Evolutionary conservation across 1,139 yeast species (phyloP).

Genomic region (Suhomyces guaymorum): DNA sequence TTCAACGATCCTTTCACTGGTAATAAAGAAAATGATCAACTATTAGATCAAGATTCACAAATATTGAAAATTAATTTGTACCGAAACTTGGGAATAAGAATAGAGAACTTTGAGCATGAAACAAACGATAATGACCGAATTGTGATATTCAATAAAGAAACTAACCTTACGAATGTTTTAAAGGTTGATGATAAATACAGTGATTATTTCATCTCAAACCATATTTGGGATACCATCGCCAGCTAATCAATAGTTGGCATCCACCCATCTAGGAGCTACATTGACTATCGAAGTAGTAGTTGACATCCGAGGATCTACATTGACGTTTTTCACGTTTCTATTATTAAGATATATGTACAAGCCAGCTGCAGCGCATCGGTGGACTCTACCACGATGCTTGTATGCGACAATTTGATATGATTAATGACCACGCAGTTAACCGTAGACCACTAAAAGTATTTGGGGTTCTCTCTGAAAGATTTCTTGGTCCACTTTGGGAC

Average conservation of each 20-base stretch:
- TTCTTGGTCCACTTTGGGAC: conserved; percentile 90
- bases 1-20: conserved; percentile 18
- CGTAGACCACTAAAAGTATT: conserved; percentile 50
- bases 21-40: conserved; percentile 19
- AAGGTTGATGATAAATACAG: conserved; percentile 61
- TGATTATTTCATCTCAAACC: conserved; percentile 64
- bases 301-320: too few species aligned
- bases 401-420: neutral
- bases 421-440: neutral
- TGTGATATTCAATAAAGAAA: conserved; percentile 51
- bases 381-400: conserved; percentile 1
- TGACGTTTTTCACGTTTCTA: neutral
- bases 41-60: conserved; percentile 33
- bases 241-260: neutral
- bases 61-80: conserved; percentile 46
- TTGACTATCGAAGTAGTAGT: too few species aligned
- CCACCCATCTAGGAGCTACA: neutral
- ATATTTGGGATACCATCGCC: conserved; percentile 63
- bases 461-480: conserved; percentile 79
- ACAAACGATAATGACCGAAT: conserved; percentile 30
- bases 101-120: conserved; percentile 26
- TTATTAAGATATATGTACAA: conserved; percentile 7
- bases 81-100: conserved; percentile 45
- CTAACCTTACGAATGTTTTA: conserved; percentile 51
- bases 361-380: conserved; percentile 5